A percentile compares a stretch with the other conserved stretches of the same genome.
phyloP scores from a whole-genome alignment of 2,329 filamentous ascomycete species.

The Ophiocordyceps robertsii region DNA sequence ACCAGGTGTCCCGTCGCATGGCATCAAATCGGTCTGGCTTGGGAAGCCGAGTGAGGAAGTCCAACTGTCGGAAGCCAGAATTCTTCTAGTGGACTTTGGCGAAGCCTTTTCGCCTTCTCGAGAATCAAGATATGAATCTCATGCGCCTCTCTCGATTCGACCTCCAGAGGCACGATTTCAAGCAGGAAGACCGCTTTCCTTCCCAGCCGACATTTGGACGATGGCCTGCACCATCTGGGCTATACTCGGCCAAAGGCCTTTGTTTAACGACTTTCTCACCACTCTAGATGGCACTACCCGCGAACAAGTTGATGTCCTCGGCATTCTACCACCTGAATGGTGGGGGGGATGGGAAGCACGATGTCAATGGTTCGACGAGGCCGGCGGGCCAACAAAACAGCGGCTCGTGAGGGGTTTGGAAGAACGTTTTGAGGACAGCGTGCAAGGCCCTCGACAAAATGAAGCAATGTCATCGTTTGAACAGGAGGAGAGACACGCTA shows the following conservation, averaged over 20 bases:
- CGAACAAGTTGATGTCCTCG: slow-evolving; percentile 7
- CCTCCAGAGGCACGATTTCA: slow-evolving; percentile 22
- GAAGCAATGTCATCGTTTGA: not conserved
- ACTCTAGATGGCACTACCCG: slow-evolving; percentile 5
- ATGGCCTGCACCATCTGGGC: slow-evolving; percentile 20
- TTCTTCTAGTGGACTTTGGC: slow-evolving; percentile 18
- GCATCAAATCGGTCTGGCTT: slow-evolving; percentile 17
- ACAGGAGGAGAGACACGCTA: not conserved
- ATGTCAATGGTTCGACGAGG: slow-evolving; percentile 6
- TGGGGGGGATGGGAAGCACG: slow-evolving; percentile 7
- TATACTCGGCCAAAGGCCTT: slow-evolving; percentile 12
- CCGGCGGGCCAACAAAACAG: slow-evolving; percentile 2
- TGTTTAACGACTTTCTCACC: slow-evolving; percentile 5
- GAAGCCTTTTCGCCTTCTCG: slow-evolving; percentile 15
- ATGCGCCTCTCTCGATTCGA: slow-evolving; percentile 13
- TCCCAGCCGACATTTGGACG: slow-evolving; percentile 23
- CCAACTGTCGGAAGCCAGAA: slow-evolving; percentile 7
- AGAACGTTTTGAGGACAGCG: slow-evolving; percentile 2
- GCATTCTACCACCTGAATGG: slow-evolving; percentile 6
- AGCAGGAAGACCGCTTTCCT: slow-evolving; percentile 15
- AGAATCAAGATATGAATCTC: slow-evolving; percentile 10
- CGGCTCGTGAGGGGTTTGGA: slow-evolving; percentile 4
- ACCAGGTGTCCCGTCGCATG: slow-evolving; percentile 14
- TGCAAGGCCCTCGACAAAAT: slow-evolving; percentile 1
- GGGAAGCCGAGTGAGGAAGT: slow-evolving; percentile 17